phyloP scores from a whole-genome alignment of 768 basidiomycete species.

The Collybia sp. region DNA sequence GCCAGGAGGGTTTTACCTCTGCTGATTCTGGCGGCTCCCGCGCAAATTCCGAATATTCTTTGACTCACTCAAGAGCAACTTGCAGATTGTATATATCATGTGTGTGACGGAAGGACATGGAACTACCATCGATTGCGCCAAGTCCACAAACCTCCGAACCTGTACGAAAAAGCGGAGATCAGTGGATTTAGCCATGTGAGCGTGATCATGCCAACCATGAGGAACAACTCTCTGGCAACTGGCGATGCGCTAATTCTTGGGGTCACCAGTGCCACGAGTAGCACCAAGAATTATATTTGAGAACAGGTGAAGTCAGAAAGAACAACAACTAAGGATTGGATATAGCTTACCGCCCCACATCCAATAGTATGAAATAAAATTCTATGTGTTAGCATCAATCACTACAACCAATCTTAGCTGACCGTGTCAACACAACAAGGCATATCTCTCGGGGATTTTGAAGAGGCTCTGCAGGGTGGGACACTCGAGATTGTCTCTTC shows the following conservation, averaged over 20 bases:
- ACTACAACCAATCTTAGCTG: conserved; percentile 16
- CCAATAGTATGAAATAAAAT: conserved; percentile 80
- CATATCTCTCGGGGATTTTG: conserved; percentile 85
- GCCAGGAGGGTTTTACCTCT: conserved; percentile 90
- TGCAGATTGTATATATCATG: conserved; percentile 17
- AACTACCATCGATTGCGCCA: conserved; percentile 87
- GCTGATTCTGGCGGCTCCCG: conserved; percentile 81
- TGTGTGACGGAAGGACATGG: not conserved
- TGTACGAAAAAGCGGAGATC: not conserved
- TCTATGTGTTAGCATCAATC: conserved; percentile 19
- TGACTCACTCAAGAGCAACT: conserved; percentile 86
- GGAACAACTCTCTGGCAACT: conserved; percentile 66
- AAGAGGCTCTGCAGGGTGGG: conserved; percentile 69
- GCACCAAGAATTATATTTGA: conserved; percentile 67
- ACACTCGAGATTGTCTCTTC: conserved; percentile 40
- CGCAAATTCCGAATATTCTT: conserved; percentile 80
- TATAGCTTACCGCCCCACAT: conserved; percentile 71
- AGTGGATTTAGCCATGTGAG: not conserved
- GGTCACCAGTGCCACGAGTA: conserved; percentile 63
- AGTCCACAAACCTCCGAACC: conserved; percentile 68
- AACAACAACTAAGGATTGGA: not conserved
- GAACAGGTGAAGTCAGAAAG: conserved; percentile 70
- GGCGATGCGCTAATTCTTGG: conserved; percentile 73
- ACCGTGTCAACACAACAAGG: conserved; percentile 77
- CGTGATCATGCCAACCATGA: conserved; percentile 32